phyloP scores from a whole-genome alignment of 176 grass and related monocot species.

The Luzula sylvatica region DNA sequence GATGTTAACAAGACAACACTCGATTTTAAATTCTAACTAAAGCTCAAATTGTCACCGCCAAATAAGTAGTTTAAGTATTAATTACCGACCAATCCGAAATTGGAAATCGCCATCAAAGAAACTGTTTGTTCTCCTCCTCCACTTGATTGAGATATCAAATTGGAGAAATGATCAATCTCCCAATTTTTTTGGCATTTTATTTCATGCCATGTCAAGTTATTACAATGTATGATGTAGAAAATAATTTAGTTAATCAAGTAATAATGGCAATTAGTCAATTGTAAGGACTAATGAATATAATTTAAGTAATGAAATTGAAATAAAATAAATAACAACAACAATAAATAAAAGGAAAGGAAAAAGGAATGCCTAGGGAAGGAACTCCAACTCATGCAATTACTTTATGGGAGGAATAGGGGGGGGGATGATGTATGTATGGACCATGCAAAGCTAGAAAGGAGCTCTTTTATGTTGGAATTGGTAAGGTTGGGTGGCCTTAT shows the following conservation, averaged over 20 bases:
- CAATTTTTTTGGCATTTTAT: no score
- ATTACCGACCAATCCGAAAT: neutral
- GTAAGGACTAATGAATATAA: no score
- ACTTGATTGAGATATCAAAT: conserved; percentile 4
- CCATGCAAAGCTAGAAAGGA: conserved; percentile 8
- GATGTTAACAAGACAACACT: neutral
- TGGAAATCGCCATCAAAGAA: conserved; percentile 7
- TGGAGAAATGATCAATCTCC: neutral
- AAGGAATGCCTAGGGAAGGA: conserved; percentile 5
- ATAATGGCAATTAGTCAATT: no score
- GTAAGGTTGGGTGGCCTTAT: conserved; percentile 23
- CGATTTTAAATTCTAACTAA: conserved; percentile 3
- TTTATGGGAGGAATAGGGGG: conserved; percentile 7
- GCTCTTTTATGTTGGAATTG: conserved; percentile 20
- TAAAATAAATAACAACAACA: no score
- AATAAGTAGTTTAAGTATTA: neutral
- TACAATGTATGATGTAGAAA: no score
- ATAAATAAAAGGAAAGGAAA: conserved; percentile 15
- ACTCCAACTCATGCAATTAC: conserved; percentile 13
- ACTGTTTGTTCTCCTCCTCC: neutral
- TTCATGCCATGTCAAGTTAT: no score
- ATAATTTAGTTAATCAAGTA: no score
- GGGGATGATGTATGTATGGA: neutral
- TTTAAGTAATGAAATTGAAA: no score
- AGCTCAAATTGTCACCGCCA: neutral